Percentiles rank a stretch among this genome's conserved stretches.
Conservation (phyloP, 345 rosid genomes). For the Cardamine resedifolia region DNA sequence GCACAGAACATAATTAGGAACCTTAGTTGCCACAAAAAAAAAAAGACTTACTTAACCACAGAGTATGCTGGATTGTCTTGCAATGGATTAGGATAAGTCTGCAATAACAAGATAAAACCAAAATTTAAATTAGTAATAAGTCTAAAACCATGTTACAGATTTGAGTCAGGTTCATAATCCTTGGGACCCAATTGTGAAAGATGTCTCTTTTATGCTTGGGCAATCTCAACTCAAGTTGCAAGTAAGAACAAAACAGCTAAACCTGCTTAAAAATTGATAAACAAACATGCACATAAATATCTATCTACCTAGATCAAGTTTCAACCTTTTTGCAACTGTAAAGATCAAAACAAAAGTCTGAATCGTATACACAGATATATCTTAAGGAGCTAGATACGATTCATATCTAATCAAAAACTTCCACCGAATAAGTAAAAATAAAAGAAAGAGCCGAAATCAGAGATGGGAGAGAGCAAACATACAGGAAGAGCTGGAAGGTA, state of each 20-base stretch:
- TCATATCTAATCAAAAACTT: too few relatives aligned
- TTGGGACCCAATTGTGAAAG: constrained; percentile 1
- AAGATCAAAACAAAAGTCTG: not conserved
- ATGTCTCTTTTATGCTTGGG: too few relatives aligned
- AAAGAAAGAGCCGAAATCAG: not conserved
- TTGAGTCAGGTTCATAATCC: not conserved
- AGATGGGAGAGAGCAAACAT: constrained; percentile 9
- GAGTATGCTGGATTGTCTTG: constrained; percentile 91
- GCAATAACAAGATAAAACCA: constrained; percentile 30
- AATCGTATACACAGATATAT: too few relatives aligned
- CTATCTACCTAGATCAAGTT: constrained; percentile 5
- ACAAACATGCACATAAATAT: not conserved
- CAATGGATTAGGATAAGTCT: constrained; percentile 75
- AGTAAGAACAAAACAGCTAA: not conserved
- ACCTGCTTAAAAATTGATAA: not conserved
- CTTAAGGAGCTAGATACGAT: too few relatives aligned
- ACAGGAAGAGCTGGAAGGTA: constrained; percentile 68
- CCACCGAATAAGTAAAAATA: too few relatives aligned
- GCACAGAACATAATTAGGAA: not conserved
- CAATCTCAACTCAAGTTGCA: not conserved
- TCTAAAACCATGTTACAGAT: not conserved
- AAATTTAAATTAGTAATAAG: not conserved
- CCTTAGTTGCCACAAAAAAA: not conserved
- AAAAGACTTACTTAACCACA: constrained; percentile 68
- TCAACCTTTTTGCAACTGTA: not conserved